Conservation (phyloP, 352 stramenopile genomes). For the Labyrinthula sp. region DNA sequence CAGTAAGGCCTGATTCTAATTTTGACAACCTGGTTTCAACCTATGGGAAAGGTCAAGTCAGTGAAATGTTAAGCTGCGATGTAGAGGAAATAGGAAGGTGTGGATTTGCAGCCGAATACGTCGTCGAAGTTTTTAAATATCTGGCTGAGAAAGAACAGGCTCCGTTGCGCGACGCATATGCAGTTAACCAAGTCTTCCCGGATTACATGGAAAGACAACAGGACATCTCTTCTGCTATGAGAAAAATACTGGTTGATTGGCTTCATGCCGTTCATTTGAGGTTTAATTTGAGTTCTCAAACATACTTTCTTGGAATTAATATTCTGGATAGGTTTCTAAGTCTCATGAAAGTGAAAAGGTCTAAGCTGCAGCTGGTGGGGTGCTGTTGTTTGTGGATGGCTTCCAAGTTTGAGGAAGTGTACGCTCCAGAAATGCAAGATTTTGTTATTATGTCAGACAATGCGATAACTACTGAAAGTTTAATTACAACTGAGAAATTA, state of each 20-base stretch:
- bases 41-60: no score
- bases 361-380: conserved; percentile 85
- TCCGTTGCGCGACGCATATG: no score
- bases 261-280: conserved; percentile 95
- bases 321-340: conserved; percentile 91
- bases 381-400: conserved; percentile 82
- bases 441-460: conserved; percentile 92
- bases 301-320: conserved; percentile 89
- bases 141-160: no score
- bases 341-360: conserved; percentile 53
- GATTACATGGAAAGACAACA: conserved; percentile 67
- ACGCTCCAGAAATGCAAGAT: conserved; percentile 81
- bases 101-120: no score
- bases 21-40: no score
- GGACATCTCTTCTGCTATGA: conserved; percentile 97
- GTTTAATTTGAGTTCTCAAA: conserved; percentile 87
- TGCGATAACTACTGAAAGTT: conserved; percentile 67
- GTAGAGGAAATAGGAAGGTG: no score
- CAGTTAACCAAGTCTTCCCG: conserved; percentile 34
- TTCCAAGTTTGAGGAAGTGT: conserved; percentile 99
- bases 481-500: conserved; percentile 75
- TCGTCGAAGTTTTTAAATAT: no score
- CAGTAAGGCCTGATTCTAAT: no score
- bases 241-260: conserved; percentile 97
- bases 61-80: no score